Evolutionary conservation across 345 rosid genomes (phyloP).

Genomic region (Gossypium arboreum): DNA sequence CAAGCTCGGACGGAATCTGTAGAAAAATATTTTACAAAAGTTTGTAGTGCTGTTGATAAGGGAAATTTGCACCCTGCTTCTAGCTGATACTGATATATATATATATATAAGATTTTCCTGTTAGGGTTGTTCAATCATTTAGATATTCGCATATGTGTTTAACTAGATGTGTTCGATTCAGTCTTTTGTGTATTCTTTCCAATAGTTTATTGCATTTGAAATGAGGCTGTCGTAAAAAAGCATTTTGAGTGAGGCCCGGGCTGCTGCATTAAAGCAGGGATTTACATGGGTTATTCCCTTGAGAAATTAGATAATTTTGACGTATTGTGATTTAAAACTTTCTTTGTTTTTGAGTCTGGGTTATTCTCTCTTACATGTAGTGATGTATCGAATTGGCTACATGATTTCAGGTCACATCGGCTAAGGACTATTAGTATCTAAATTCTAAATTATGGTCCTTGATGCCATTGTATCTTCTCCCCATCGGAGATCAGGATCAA

Average conservation of each 20-base stretch:
- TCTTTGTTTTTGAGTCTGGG: neutral
- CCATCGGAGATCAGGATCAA: slow-evolving; percentile 56
- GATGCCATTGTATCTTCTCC: slow-evolving; percentile 73
- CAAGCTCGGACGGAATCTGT: neutral
- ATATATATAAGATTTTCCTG: neutral
- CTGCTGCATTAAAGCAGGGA: neutral
- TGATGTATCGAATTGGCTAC: neutral
- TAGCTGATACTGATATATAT: neutral
- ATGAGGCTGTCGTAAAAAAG: neutral
- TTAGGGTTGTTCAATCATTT: neutral
- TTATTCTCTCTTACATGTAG: neutral
- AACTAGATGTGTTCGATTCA: neutral
- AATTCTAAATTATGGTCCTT: slow-evolving; percentile 52
- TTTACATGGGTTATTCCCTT: neutral
- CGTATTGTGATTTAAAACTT: neutral
- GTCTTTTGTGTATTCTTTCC: neutral
- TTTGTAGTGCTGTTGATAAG: neutral
- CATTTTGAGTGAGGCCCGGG: neutral
- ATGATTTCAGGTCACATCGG: slow-evolving; percentile 20
- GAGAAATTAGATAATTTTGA: neutral
- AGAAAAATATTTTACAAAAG: neutral
- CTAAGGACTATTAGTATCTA: neutral
- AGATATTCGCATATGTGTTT: neutral
- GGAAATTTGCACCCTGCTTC: neutral
- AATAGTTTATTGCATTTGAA: neutral